Conservation (phyloP, 1,139 yeast species). For the Geotrichum australiense region DNA sequence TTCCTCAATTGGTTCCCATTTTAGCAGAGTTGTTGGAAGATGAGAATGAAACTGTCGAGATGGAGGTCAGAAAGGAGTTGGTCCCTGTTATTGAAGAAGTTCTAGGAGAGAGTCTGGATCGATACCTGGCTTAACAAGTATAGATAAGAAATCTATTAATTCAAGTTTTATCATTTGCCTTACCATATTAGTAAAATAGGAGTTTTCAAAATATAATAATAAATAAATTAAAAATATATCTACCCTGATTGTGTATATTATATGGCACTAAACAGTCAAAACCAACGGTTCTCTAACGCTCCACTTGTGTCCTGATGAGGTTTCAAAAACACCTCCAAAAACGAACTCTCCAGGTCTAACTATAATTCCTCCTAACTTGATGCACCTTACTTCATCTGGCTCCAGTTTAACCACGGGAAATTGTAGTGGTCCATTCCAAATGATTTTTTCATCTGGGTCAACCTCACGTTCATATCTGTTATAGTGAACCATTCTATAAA, state of each 20-base stretch:
- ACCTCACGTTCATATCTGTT: slow-evolving; percentile 29
- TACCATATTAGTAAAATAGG: too few relatives aligned
- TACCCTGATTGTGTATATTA: too few relatives aligned
- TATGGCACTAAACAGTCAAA: too few relatives aligned
- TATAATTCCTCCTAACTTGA: slow-evolving; percentile 2
- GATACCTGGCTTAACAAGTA: slow-evolving; percentile 67
- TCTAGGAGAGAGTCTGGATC: slow-evolving; percentile 89
- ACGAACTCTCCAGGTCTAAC: background rate
- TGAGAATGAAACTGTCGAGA: slow-evolving; percentile 88
- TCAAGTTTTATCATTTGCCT: too few relatives aligned
- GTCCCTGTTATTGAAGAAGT: slow-evolving; percentile 88
- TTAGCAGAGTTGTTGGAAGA: slow-evolving; percentile 94
- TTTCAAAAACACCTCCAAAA: slow-evolving; percentile 4
- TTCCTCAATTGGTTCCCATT: slow-evolving; percentile 92
- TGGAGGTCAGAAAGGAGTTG: slow-evolving; percentile 86
- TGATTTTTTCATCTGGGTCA: slow-evolving; percentile 19
- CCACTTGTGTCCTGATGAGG: background rate
- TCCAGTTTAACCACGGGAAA: slow-evolving; percentile 40
- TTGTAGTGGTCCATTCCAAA: slow-evolving; percentile 60
- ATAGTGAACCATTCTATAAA: slow-evolving; percentile 60
- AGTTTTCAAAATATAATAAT: too few relatives aligned
- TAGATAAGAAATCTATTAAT: too few relatives aligned
- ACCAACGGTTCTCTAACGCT: slow-evolving; percentile 4
- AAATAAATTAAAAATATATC: too few relatives aligned
- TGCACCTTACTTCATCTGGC: slow-evolving; percentile 37